Base-by-base conservation (phyloP, 331 rosid species). In the Stylosanthes scabra region DNA sequence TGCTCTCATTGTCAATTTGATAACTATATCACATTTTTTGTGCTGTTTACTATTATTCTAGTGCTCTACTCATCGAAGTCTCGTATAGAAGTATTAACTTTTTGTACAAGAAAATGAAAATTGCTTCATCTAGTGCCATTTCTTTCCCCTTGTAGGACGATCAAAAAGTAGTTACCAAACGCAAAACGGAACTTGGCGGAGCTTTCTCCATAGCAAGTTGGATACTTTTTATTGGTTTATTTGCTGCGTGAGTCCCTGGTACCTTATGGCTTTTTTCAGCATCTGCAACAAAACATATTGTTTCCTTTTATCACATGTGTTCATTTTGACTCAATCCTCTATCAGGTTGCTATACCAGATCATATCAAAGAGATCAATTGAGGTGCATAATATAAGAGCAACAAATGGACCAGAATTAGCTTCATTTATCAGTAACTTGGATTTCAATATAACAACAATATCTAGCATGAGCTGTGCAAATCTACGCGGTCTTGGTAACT, bases 181-280 rank as follows among this genome's bases (percentile, higher is more conserved):
- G 97, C 69, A 95, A 95, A 84, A 95, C 99, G 12, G 99, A 95
- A 88, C 98, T 95, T 63, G 99, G 98, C 49, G 99, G 99, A 86
- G 66, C 89, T 46, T 95, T 95, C 82, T 95, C 99, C 69, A 87
- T 92, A 56, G 99, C 98, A 76, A 95, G 98, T 83, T 95, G 96
- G 96, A 95, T 95, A 70, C 88, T 92, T 40, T 95, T 95, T 75
- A 81, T 88, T 55, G 98, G 98, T 63, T 80, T 95, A 65, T 92
- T 95, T 77, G 92, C 97, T 39, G 96, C 92, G 98, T 95, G 84
- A 92, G 99, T 90, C 59, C 78, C 64, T 64, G 77, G 59, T 75
- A 44, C 41, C 42, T 42, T 76, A 3, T 31, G 5, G 37, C 37
- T 31, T 31, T 3, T n/a, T n/a, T 59, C 14, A 39, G 57, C 71